Conservation (phyloP, 331 rosid species). For the Malus hybrid region DNA sequence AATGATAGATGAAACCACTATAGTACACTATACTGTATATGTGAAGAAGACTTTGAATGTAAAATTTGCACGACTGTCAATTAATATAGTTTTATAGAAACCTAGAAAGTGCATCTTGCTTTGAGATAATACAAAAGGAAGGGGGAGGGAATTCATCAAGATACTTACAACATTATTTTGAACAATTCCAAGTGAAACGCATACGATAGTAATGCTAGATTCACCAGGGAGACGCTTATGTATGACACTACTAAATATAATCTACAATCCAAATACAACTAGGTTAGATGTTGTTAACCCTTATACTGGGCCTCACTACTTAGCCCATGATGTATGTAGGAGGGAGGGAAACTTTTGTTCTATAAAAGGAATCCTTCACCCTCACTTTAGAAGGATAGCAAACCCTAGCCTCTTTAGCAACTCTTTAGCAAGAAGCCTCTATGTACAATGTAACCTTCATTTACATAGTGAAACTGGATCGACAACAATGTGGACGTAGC, state of each 20-base stretch:
- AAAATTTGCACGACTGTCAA: neutral
- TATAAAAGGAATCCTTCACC: too few relatives aligned
- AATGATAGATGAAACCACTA: neutral
- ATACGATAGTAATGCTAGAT: constrained; percentile 60
- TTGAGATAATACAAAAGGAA: neutral
- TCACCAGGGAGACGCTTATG: constrained; percentile 75
- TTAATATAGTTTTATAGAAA: neutral
- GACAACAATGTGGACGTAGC: too few relatives aligned
- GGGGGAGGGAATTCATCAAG: neutral
- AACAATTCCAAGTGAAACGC: constrained; percentile 91
- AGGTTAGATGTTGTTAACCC: neutral
- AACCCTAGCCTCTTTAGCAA: too few relatives aligned
- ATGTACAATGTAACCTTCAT: too few relatives aligned
- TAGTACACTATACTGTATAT: too few relatives aligned
- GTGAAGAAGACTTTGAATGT: neutral
- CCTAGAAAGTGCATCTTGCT: neutral
- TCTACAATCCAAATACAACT: constrained; percentile 35
- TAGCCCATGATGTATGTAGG: too few relatives aligned
- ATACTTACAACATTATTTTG: constrained; percentile 86
- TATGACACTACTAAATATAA: constrained; percentile 84
- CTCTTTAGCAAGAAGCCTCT: too few relatives aligned
- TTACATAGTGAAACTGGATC: too few relatives aligned
- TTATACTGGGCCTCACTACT: too few relatives aligned
- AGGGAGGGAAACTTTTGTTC: too few relatives aligned
- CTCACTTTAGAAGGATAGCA: too few relatives aligned